Base-by-base conservation (phyloP, 1,284 basidiomycete species). In the Crepidotus sp. region DNA sequence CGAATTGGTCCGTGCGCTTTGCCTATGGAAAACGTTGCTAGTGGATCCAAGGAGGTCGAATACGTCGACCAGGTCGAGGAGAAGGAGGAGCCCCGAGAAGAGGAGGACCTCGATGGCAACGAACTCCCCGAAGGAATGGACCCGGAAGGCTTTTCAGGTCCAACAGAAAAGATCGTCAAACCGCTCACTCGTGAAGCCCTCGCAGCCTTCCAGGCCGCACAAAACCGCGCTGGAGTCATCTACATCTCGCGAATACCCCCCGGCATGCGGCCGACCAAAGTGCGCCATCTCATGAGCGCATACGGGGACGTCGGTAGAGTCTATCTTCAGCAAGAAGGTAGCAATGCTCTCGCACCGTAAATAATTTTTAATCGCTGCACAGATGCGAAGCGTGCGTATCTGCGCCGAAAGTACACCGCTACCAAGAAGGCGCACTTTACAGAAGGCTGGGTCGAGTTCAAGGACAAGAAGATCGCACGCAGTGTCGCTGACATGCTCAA, bases 401-500 rank as follows among this genome's bases (percentile, higher is more conserved):
- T 87, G 30, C 68, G 86, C 33, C 70, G 73, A 40, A 88, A 88
- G 61, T 80, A 86, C 59, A 84, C 81, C 4, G 70, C 82, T 6
- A 90, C 89, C 5, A 90, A 87, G 63, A 85, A 89, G 59, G 65
- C 76, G 1, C 84, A 93, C 59, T 98, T 85, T 59, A 86, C 83
- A 0, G 96, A 99, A 63, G 96, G 96, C 24, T 99, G 96, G 96
- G 85, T 98, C 35, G 96, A 99, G 66, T 98, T 98, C 64, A 77
- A 82, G 53, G 87, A 95, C 63, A 98, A 98, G 64, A 81, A 78
- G 42, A 73, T 97, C 19, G 96, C 93, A 0, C 80, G 93, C 36
- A 83, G 80, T 22, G 84, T 95, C 1, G 95, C 96, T 5, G 88
- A 80, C 46, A 91, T 98, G 87, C 71, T 99, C 51, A 99, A 98